Evolutionary conservation across 1,139 yeast species (phyloP), one percentile per base, ranked within the genome.

Genomic region (Candida mesenterica): DNA sequence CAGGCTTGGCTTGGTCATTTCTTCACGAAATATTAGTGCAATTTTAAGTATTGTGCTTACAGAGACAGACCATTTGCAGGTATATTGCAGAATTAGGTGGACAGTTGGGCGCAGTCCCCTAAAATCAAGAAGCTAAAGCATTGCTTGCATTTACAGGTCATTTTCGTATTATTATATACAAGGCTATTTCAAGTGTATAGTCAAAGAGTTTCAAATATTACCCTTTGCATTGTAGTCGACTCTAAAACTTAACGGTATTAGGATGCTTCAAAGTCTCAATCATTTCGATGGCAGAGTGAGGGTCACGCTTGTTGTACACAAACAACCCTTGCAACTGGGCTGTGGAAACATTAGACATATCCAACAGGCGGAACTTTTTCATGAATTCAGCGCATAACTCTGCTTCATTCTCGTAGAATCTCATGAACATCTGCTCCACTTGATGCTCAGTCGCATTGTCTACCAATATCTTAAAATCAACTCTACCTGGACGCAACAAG

Each of bases 261-360:
- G 28, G 15, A 12, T 25, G 17, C 10, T 5, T 25, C 14, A 69
- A 59, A 3, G 67, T 56, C 32, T 59, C 69, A 12, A 85, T 75
- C 82, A 83, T 83, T 7, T 65, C 67, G 28, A 90, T 65, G 1
- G 97, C 96, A 10, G 76, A 76, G 29, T 73, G 72, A 0, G 98
- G 96, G 45, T 82, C 82, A 42, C 85, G 75, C 60, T 92, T 92
- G 62, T 88, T 87, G 65, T 87, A 88, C 7, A 92, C 97, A 69
- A 92, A 92, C 40, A 92, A 71, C 2, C 98, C 99, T 59, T 92
- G 98, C 42, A 92, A 68, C 55, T 87, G 96, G 1, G 99, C 99
- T 0, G 98, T 89, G 50, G 95, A 85, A 20, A 92, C 79, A 37
- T 60, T 54, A 2, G 79, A 75, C 41, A 77, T 59, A 22, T 72